A percentile compares a stretch with the other conserved stretches of the same genome.
These are phyloP conservation scores for Zancudomyces culisetae DNA, from an alignment of 371 early-diverging fungal species.

Conservation along the genomic window DNA sequence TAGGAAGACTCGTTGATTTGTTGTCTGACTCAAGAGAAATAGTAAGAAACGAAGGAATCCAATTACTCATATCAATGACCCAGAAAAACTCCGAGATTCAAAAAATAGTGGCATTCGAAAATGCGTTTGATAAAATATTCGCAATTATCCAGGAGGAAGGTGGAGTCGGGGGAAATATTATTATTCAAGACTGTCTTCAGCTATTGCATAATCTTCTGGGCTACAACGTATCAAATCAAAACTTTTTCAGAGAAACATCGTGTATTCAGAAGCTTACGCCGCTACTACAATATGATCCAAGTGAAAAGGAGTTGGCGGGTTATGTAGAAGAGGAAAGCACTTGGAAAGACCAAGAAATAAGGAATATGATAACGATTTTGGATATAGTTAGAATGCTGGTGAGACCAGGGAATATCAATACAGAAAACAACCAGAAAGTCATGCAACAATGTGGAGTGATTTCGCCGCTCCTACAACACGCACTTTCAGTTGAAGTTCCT, in stretches of 20 bases:
- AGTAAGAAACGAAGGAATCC: conserved; percentile 84
- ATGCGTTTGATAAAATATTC: conserved; percentile 79
- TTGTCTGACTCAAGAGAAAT: conserved; percentile 82
- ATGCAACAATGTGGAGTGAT: conserved; percentile 54
- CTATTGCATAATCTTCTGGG: conserved; percentile 74
- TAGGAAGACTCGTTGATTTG: conserved; percentile 79
- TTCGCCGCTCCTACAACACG: conserved; percentile 41
- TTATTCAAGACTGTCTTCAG: conserved; percentile 88
- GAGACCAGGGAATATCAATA: conserved; percentile 67
- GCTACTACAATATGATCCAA: conserved; percentile 35
- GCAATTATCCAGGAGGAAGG: conserved; percentile 78
- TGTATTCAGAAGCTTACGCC: conserved; percentile 71
- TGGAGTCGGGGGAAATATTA: conserved; percentile 78
- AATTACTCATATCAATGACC: conserved; percentile 73
- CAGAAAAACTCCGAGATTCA: conserved; percentile 84
- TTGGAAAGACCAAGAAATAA: conserved; percentile 56
- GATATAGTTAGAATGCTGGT: conserved; percentile 75
- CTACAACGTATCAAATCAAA: conserved; percentile 86
- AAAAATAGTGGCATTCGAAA: conserved; percentile 94
- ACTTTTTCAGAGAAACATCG: conserved; percentile 75
- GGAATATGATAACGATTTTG: conserved; percentile 61
- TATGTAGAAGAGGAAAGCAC: conserved; percentile 6
- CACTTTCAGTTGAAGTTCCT: conserved; percentile 38
- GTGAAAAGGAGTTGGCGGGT: conserved; percentile 33
- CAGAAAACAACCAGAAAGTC: conserved; percentile 65